Evolutionary conservation across 2,329 filamentous ascomycete genomes (phyloP).

Genomic region (Microcera coccophila): DNA sequence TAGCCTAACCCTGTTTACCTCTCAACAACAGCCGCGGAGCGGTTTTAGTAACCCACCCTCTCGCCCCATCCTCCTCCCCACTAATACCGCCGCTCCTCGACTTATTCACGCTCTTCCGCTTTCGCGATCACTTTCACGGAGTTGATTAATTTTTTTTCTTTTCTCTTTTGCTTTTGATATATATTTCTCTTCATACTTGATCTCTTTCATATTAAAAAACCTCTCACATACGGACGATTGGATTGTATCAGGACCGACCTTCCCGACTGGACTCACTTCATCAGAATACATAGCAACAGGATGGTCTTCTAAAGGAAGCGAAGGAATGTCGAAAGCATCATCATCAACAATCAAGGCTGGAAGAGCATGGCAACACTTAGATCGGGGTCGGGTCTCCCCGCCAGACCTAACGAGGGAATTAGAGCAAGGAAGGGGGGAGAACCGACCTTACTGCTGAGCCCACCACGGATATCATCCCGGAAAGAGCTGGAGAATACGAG

Average conservation of each 20-base stretch:
- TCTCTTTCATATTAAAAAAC: neutral
- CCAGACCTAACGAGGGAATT: slow-evolving; percentile 37
- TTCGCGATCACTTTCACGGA: neutral
- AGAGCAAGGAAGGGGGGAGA: slow-evolving; percentile 28
- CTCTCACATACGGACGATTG: no score
- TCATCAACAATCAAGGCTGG: slow-evolving; percentile 25
- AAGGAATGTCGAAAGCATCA: slow-evolving; percentile 1
- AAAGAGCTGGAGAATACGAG: slow-evolving; percentile 17
- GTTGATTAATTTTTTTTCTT: neutral
- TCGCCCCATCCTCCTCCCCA: slow-evolving; percentile 19
- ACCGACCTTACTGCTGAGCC: slow-evolving; percentile 12
- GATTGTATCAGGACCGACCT: no score
- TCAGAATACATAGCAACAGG: neutral
- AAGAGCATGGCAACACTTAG: slow-evolving; percentile 43
- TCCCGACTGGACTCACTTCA: no score
- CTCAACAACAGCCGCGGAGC: slow-evolving; percentile 17
- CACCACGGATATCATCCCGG: slow-evolving; percentile 23
- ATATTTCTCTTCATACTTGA: neutral
- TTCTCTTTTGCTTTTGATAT: neutral
- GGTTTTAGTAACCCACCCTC: slow-evolving; percentile 25
- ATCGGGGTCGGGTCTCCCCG: slow-evolving; percentile 38
- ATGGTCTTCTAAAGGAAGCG: neutral
- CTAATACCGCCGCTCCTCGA: slow-evolving; percentile 26
- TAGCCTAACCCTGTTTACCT: slow-evolving; percentile 21
- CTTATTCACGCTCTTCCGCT: slow-evolving; percentile 16